These are phyloP conservation scores for Mycena pura DNA, from an alignment of 768 basidiomycete species.

Conservation along the genomic window DNA sequence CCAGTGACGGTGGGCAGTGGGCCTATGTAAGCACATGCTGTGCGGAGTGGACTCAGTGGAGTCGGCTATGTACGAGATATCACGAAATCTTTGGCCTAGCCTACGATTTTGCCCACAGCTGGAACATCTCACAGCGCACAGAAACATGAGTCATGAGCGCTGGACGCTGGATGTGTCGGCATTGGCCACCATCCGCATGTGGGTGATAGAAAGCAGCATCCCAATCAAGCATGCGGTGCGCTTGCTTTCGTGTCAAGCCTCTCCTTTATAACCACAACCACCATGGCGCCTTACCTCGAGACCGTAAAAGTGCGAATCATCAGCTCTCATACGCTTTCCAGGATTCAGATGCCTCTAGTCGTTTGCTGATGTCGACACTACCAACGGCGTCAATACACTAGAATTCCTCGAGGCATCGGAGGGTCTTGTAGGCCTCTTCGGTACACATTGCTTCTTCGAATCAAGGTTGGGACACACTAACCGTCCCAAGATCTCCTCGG, in stretches of 20 bases:
- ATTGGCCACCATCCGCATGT: too few species aligned
- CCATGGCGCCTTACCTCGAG: slow-evolving; percentile 80
- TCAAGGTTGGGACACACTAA: too few species aligned
- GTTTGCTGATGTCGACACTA: slow-evolving; percentile 90
- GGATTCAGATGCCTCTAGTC: slow-evolving; percentile 58
- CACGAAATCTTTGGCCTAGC: too few species aligned
- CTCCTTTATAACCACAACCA: slow-evolving; percentile 25
- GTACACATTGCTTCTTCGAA: slow-evolving; percentile 49
- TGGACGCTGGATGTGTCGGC: too few species aligned
- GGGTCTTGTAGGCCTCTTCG: slow-evolving; percentile 90
- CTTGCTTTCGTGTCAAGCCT: slow-evolving; percentile 21
- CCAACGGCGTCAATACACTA: slow-evolving; percentile 88
- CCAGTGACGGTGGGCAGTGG: too few species aligned
- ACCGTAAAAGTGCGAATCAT: slow-evolving; percentile 65
- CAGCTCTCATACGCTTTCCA: not conserved
- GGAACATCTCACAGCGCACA: too few species aligned
- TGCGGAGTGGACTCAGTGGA: too few species aligned
- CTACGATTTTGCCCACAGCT: too few species aligned
- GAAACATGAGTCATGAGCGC: too few species aligned
- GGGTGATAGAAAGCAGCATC: too few species aligned
- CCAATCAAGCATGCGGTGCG: slow-evolving; percentile 6
- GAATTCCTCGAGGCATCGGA: slow-evolving; percentile 88
- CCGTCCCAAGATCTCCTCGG: slow-evolving; percentile 77
- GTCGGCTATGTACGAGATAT: too few species aligned
- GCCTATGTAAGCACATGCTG: too few species aligned